A percentile compares a stretch with the other conserved stretches of the same genome.
phyloP scores from a whole-genome alignment of 202 grass and related monocot species.

The Panicum virgatum region DNA sequence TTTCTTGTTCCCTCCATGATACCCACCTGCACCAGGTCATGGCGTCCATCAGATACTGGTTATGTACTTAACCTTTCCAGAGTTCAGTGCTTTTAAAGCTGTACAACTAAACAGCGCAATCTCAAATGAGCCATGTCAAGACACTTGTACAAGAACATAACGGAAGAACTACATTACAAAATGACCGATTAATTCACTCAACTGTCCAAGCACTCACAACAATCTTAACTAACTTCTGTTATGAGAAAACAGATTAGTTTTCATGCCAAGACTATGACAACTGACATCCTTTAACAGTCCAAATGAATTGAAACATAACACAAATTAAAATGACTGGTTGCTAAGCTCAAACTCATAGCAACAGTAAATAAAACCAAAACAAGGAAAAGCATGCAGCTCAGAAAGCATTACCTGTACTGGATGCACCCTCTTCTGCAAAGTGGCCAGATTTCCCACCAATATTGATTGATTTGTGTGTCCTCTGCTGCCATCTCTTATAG shows the following conservation, averaged over 20 bases:
- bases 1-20: conserved; percentile 60
- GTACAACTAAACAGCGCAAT: background rate
- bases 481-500: conserved; percentile 92
- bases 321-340: background rate
- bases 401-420: conserved; percentile 43
- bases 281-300: background rate
- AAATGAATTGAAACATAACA: background rate
- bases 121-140: background rate
- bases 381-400: background rate
- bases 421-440: conserved; percentile 40
- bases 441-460: conserved; percentile 47
- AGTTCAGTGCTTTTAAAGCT: background rate
- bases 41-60: background rate
- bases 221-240: background rate
- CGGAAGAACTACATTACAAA: background rate
- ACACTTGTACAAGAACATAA: background rate
- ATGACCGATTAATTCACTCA: background rate
- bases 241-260: conserved; percentile 19
- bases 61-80: background rate
- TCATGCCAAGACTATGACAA: conserved; percentile 10
- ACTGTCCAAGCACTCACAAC: background rate
- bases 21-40: conserved; percentile 42
- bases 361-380: conserved; percentile 17
- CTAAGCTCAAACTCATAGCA: background rate
- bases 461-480: conserved; percentile 66